Evolutionary conservation across 805 yeast genomes (phyloP).

Genomic region (Pichia scutulata): DNA sequence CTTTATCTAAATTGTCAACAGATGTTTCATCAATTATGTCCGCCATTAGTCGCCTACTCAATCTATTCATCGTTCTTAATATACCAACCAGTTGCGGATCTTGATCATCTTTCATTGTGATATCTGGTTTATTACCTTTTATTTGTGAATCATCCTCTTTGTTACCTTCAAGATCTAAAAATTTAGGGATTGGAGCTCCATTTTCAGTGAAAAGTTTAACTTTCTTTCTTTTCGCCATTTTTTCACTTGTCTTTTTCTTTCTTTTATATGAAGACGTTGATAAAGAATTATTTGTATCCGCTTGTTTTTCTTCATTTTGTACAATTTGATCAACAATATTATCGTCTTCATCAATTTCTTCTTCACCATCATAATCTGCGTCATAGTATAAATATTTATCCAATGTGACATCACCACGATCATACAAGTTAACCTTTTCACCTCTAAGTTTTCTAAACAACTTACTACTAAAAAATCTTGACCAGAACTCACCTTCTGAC

Average conservation of each 20-base stretch:
- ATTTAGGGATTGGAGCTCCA: slow-evolving; percentile 50
- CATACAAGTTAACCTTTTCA: slow-evolving; percentile 66
- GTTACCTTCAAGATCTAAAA: slow-evolving; percentile 75
- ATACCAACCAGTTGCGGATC: slow-evolving; percentile 66
- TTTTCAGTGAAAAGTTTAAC: slow-evolving; percentile 30
- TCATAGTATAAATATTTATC: slow-evolving; percentile 77
- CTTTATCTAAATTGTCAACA: slow-evolving; percentile 28
- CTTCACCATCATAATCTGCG: slow-evolving; percentile 42
- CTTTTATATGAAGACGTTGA: slow-evolving; percentile 2
- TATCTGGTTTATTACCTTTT: slow-evolving; percentile 76
- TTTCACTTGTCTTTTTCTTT: slow-evolving; percentile 12
- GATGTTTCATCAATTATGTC: slow-evolving; percentile 39
- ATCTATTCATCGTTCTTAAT: slow-evolving; percentile 80
- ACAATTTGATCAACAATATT: slow-evolving; percentile 30
- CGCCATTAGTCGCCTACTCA: slow-evolving; percentile 73
- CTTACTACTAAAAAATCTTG: slow-evolving; percentile 86
- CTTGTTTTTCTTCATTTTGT: slow-evolving; percentile 20
- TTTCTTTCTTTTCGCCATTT: slow-evolving; percentile 23
- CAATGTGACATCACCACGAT: slow-evolving; percentile 75
- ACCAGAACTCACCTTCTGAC: slow-evolving; percentile 92
- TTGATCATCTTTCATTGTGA: slow-evolving; percentile 69
- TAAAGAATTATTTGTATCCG: background rate
- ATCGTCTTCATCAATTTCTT: slow-evolving; percentile 29
- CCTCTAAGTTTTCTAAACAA: slow-evolving; percentile 84
- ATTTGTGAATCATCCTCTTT: slow-evolving; percentile 69